Base-by-base conservation (phyloP, 1,139 yeast species). In the Sugiyamaella xylanicola region DNA sequence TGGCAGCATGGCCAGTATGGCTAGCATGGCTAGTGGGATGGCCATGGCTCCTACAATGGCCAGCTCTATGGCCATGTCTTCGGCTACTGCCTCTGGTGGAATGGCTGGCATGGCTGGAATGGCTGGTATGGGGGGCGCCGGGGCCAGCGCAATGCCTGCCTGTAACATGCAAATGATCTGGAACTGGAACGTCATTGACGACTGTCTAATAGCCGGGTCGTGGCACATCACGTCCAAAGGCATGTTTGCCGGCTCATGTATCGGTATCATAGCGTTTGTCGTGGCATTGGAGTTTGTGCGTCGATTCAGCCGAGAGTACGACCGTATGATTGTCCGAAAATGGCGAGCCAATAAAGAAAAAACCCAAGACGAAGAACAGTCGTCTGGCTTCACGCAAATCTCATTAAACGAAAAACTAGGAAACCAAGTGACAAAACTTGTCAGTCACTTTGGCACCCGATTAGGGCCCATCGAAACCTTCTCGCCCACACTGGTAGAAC, bases 211-310 rank as follows among this genome's bases (percentile, higher is more conserved):
- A 57, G 77, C 87, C n/a, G 72, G 70, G 47, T 71, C 84, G 20
- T 85, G 91, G 91, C 87, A 83, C 59, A 81, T 83, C 40, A 75
- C 70, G n/a, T 72, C 84, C 1, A 72, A 71, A 48, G 85, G 85
- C 1, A 82, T 77, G 71, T 85, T 85, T 74, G 90, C 87, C 3
- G 90, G 89, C 7, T 77, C 87, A 0, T 85, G 90, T 69, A 74
- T 85, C 39, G 90, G 89, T 11, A 81, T 83, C 3, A 80, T 84
- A 64, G 72, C 79, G 41, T 70, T 86, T 61, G 85, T 82, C 2
- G 68, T 84, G 47, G 77, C 80, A 5, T 74, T 83, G 9, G 85
- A 84, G 65, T 78, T 85, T 80, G 69, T 83, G 50, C 80, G 81
- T 61, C 73, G 89, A 36, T 68, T 80, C 45, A 74, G 79, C 48